Conservation (phyloP, 306 rosid species). For the Vigna reflexopilosa region DNA sequence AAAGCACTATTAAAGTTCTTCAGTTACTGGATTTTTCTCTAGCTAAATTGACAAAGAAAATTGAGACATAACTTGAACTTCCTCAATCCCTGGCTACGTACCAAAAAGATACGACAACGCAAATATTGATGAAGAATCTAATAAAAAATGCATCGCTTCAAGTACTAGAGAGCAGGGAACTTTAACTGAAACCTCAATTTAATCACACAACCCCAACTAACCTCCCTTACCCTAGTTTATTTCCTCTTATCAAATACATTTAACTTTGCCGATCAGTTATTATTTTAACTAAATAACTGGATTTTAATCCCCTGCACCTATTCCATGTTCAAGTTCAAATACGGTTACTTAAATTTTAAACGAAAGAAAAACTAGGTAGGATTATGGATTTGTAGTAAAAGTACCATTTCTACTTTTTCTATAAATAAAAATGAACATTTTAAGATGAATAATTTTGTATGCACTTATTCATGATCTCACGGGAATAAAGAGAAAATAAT, state of each 20-base stretch:
- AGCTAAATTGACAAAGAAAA: slow-evolving; percentile 19
- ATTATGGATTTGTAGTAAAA: background rate
- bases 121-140: background rate
- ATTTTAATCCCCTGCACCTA: background rate
- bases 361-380: background rate
- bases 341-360: background rate
- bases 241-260: background rate
- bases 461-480: background rate
- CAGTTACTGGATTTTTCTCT: slow-evolving; percentile 9
- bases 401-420: slow-evolving; percentile 1
- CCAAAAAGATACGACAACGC: background rate
- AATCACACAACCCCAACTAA: background rate
- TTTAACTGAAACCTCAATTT: background rate
- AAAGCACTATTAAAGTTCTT: background rate
- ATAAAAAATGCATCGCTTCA: background rate
- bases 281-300: background rate
- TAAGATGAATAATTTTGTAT: background rate
- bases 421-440: background rate
- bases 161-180: background rate
- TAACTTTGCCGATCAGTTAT: background rate
- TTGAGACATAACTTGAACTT: background rate
- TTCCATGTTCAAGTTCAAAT: slow-evolving; percentile 11
- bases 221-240: background rate
- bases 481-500: background rate
- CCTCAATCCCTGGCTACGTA: background rate